Percentiles rank a stretch among this genome's conserved stretches.
Evolutionary conservation across 202 grass and related monocot genomes (phyloP).

Genomic region (Eragrostis tef): DNA sequence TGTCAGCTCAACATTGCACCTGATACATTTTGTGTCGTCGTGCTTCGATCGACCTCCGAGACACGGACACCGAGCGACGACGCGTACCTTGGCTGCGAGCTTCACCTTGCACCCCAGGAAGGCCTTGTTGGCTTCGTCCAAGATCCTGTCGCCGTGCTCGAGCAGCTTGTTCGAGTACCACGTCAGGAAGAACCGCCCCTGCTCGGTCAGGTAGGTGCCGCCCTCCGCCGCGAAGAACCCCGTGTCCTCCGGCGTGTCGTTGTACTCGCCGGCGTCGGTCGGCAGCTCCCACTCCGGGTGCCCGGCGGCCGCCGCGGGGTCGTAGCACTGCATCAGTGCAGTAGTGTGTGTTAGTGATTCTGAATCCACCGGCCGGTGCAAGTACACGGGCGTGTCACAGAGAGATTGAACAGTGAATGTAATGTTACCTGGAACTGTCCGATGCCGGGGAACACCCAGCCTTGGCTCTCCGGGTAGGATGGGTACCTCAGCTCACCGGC

Average conservation of each 20-base stretch:
- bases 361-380: neutral
- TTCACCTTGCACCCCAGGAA: conserved; percentile 73
- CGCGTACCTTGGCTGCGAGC: conserved; percentile 43
- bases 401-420: neutral
- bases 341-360: neutral
- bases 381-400: neutral
- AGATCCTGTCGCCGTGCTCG: conserved; percentile 62
- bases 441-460: conserved; percentile 84
- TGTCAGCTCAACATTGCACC: too few species aligned
- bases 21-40: too few species aligned
- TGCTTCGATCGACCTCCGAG: too few species aligned
- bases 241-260: conserved; percentile 60
- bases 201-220: conserved; percentile 60
- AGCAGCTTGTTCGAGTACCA: conserved; percentile 86
- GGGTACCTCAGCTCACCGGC: conserved; percentile 85
- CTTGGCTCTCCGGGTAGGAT: conserved; percentile 64
- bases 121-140: conserved; percentile 63
- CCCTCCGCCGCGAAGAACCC: conserved; percentile 64
- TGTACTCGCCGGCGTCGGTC: conserved; percentile 52
- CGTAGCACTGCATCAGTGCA: conserved; percentile 65
- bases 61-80: too few species aligned
- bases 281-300: conserved; percentile 76
- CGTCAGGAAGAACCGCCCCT: conserved; percentile 74
- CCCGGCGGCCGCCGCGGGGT: conserved; percentile 53
- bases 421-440: conserved; percentile 71